phyloP scores from a whole-genome alignment of 495 filamentous ascomycete species.

The Hypoxylon fragiforme region DNA sequence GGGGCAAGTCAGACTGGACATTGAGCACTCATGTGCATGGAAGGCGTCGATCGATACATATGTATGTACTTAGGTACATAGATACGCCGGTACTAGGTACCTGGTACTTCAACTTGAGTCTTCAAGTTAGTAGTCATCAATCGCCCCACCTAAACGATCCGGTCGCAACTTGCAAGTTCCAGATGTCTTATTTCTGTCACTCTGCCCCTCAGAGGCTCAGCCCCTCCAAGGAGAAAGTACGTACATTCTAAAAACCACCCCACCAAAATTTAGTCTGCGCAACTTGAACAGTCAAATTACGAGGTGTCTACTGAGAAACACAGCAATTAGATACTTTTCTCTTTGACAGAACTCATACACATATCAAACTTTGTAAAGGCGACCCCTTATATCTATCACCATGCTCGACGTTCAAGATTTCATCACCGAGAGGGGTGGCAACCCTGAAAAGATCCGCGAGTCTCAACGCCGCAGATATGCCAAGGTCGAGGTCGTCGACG shows the following conservation, averaged over 20 bases:
- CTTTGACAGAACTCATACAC: slow-evolving; percentile 48
- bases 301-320: background rate
- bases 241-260: slow-evolving; percentile 21
- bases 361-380: background rate
- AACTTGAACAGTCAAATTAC: slow-evolving; percentile 10
- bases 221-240: slow-evolving; percentile 16
- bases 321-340: slow-evolving; percentile 33
- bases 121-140: too few relatives aligned
- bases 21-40: too few relatives aligned
- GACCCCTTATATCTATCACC: background rate
- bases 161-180: too few relatives aligned
- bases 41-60: too few relatives aligned
- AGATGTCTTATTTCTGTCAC: background rate
- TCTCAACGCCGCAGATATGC: slow-evolving; percentile 81
- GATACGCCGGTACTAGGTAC: too few relatives aligned
- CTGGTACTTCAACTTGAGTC: too few relatives aligned
- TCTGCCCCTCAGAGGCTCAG: slow-evolving; percentile 17
- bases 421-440: slow-evolving; percentile 83
- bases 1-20: too few relatives aligned
- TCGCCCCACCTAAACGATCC: too few relatives aligned
- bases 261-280: slow-evolving; percentile 29
- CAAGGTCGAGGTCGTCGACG: slow-evolving; percentile 80
- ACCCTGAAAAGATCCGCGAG: slow-evolving; percentile 86
- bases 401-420: slow-evolving; percentile 85
- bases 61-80: too few relatives aligned